Conservation (phyloP, 177 flowering plant species). For the Tripterygium wilfordii region DNA sequence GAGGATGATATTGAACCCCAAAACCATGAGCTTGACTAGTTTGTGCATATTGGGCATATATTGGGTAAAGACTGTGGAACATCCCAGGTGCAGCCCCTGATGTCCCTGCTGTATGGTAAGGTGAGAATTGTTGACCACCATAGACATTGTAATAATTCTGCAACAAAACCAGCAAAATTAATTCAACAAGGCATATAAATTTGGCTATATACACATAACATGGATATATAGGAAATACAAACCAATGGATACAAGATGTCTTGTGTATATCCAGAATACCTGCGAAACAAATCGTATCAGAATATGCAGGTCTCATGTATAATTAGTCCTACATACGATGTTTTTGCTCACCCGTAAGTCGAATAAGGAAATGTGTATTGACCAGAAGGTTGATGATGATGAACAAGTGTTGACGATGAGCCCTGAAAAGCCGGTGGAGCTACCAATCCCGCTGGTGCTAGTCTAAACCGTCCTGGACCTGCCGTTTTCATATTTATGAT, state of each 20-base stretch:
- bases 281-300: constrained; percentile 10
- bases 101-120: constrained; percentile 32
- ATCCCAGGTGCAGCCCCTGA: constrained; percentile 27
- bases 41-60: constrained; percentile 49
- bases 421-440: constrained; percentile 33
- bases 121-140: constrained; percentile 50
- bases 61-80: constrained; percentile 41
- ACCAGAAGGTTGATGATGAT: constrained; percentile 38
- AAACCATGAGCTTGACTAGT: constrained; percentile 40
- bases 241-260: constrained; percentile 56
- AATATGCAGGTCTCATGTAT: neutral
- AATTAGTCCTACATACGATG: neutral
- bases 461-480: constrained; percentile 48
- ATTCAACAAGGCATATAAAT: neutral
- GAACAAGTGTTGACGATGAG: constrained; percentile 34
- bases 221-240: constrained; percentile 9
- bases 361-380: constrained; percentile 53
- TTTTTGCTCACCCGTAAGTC: constrained; percentile 41
- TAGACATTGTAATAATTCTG: constrained; percentile 58
- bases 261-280: constrained; percentile 54
- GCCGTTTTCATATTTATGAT: constrained; percentile 5
- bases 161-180: constrained; percentile 11
- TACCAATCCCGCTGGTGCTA: constrained; percentile 28
- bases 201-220: neutral
- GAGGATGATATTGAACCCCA: constrained; percentile 50